Evolutionary conservation across 495 filamentous ascomycete species (phyloP), one percentile per base, ranked within the genome.

Genomic region (Usnea hakonensis): DNA sequence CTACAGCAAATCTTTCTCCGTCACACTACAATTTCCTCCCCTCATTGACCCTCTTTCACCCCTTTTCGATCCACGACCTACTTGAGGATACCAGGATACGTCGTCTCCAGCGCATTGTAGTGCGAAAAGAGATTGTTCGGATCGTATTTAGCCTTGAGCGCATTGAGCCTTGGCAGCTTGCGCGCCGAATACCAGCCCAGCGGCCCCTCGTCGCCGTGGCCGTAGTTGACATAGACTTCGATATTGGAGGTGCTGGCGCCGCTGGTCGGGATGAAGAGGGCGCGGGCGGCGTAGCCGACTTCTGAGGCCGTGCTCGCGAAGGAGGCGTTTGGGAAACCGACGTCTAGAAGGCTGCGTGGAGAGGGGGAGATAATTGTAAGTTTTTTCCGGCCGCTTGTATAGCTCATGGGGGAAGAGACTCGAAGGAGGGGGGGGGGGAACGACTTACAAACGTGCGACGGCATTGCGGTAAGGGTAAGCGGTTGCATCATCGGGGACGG

Each of bases 181-280:
- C 60, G 35, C 10, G 46, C 59, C 26, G 57, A 64, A 35, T 68
- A 68, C 16, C 70, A 63, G 7, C 67, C 68, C 48, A 65, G 68
- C 8, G 60, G 64, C 5, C 58, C 66, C 60, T 80, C 77, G 57
- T 79, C 75, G 17, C 77, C 76, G 44, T 69, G 65, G 19, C 68
- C 73, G 61, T 75, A 79, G 55, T 71, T 76, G 41, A 76, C 65
- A 55, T 75, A 77, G 16, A 69, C 60, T 13, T 64, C 54, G 10
- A 74, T 58, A 23, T 63, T 61, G 11, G 44, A 30, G 52, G 65
- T 71, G 55, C 26, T 57, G 16, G 55, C 55, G 1, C 75, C 74
- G 17, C 64, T 70, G 0, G 67, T 66, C 21, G 65, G 40, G 21
- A 57, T 50, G 44, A 70, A 69, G 10, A 58, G 55, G 53, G 60